phyloP scores from a whole-genome alignment of 441 rosid species.

The Bocquillonia castaneifolia region DNA sequence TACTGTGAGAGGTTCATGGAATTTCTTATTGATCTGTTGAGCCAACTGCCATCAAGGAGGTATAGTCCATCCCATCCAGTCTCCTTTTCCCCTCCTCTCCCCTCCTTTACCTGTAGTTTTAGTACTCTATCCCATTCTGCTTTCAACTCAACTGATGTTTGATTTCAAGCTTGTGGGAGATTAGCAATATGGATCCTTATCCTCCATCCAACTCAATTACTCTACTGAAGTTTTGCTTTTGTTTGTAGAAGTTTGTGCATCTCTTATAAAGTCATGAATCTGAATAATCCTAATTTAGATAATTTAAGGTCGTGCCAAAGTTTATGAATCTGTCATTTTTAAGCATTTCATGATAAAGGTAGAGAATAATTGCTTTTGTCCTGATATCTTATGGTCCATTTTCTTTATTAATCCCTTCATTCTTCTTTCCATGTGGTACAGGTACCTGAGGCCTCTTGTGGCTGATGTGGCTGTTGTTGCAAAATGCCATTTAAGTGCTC shows the following conservation, averaged over 20 bases:
- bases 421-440: constrained; percentile 26
- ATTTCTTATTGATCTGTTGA: constrained; percentile 90
- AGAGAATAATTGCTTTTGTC: not conserved
- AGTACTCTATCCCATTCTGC: not conserved
- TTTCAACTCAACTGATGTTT: not conserved
- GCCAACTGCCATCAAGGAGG: constrained; percentile 99
- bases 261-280: not conserved
- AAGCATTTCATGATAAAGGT: constrained; percentile 14
- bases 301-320: not conserved
- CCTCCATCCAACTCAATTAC: not conserved
- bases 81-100: not conserved
- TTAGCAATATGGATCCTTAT: not conserved
- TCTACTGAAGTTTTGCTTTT: not conserved
- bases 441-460: constrained; percentile 95
- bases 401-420: constrained; percentile 10
- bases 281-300: not conserved
- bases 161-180: not conserved
- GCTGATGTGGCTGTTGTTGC: constrained; percentile 94
- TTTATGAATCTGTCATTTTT: constrained; percentile 3
- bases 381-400: constrained; percentile 4
- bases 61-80: constrained; percentile 18
- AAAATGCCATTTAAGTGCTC: constrained; percentile 87
- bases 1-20: constrained; percentile 98
- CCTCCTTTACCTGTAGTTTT: not conserved
- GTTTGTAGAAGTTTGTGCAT: not conserved